A percentile compares a stretch with the other conserved stretches of the same genome.
These are phyloP conservation scores for Blastomyces emzantsi DNA, from an alignment of 2,329 filamentous ascomycete genomes.

Conservation along the genomic window DNA sequence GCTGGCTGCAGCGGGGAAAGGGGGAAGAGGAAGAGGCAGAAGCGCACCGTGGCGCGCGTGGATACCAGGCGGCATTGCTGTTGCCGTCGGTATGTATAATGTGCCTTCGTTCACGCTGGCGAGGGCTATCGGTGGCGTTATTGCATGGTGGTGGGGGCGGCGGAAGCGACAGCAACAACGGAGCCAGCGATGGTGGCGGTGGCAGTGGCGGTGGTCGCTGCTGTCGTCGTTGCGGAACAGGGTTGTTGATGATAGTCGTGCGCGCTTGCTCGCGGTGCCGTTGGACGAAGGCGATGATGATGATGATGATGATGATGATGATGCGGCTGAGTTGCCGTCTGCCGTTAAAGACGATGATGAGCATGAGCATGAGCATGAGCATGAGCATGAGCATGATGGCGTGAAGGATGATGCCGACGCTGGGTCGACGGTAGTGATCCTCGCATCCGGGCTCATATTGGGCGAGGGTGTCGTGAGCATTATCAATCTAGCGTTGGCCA, in stretches of 20 bases:
- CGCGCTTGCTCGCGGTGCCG: neutral
- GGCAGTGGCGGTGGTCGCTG: neutral
- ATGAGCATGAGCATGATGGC: no score
- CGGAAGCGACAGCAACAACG: conserved; percentile 13
- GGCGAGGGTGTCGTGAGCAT: conserved; percentile 91
- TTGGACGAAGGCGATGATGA: neutral
- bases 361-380: no score
- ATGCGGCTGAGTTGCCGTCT: neutral
- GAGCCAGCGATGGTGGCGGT: neutral
- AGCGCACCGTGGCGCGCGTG: conserved; percentile 57
- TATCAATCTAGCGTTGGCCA: conserved; percentile 75
- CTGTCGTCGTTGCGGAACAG: neutral
- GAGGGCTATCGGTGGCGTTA: conserved; percentile 66
- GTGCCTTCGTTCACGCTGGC: conserved; percentile 92
- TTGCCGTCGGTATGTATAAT: conserved; percentile 97
- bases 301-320: no score
- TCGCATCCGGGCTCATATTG: conserved; percentile 82
- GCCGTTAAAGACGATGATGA: neutral
- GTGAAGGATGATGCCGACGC: conserved; percentile 18
- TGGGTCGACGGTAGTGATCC: conserved; percentile 67
- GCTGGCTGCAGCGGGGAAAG: conserved; percentile 25
- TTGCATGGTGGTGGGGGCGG: conserved; percentile 68
- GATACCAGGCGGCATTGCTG: conserved; percentile 87
- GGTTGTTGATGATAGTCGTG: neutral
- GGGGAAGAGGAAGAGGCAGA: conserved; percentile 29